Evolutionary conservation across 2,329 filamentous ascomycete genomes (phyloP), one percentile per base, ranked within the genome.

Genomic region (Lizonia empirigonia): DNA sequence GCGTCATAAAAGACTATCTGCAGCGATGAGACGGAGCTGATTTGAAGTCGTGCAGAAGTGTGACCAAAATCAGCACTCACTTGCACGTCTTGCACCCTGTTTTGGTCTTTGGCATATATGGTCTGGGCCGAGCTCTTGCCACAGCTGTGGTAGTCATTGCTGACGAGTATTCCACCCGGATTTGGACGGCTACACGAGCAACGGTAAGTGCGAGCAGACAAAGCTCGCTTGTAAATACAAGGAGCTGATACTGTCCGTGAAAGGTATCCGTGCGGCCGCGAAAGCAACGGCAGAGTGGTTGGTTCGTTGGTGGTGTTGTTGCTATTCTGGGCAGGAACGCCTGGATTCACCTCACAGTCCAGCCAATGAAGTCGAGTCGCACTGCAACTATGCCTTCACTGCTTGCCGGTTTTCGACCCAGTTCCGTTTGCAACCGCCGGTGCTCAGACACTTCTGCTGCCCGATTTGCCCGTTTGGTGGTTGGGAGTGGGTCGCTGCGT

Each of bases 21-120:
- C 5, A 7, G 27, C 15, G 27, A 30, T 30, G n/a, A 3, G 15
- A 30, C n/a, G 27, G 13, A 19, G 12, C 15, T 10, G 15, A 15
- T 18, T 34, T 15, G 9, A 16, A 15, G 16, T 9, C 16, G 15
- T 44, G 30, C 19, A 45, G 15, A 26, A 37, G 41, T 27, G 36
- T 37, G 37, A 41, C 13, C 41, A 23, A 37, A 36, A 41, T 39
- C 36, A 46, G 19, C 49, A 54, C 51, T 45, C 45, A 54, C 51
- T 54, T 54, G 51, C 51, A 54, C 24, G 45, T 54, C 30, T 46
- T 49, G 24, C 51, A 54, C 4, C 51, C 51, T 10, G 51, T 45
- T 19, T 38, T 54, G n/a, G 32, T 16, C 22, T 50, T 54, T 3
- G 51, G 45, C 26, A 36, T 51, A 24, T 33, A 51, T 12, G 32